Base-by-base conservation (phyloP, 2,329 filamentous ascomycete species). In the Clonostachys solani region DNA sequence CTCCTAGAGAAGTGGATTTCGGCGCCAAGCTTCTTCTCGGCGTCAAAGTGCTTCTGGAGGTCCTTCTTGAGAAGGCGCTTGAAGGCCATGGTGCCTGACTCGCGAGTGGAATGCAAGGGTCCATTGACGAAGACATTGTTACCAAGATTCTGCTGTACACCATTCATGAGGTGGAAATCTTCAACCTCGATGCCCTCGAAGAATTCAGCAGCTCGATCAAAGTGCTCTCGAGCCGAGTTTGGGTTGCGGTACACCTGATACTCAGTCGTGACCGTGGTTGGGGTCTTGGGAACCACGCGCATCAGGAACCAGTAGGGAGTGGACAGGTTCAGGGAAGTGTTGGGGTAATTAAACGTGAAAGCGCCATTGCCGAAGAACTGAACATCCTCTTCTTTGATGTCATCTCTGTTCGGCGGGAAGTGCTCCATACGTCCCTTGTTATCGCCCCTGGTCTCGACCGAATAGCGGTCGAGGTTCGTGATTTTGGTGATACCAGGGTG, bases 401-500 rank as follows among this genome's bases (percentile, higher is more conserved):
- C 41, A 29, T 43, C 41, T 68, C 54, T 80, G 75, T 46, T 78
- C 74, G 0, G 70, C 60, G 2, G 64, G 49, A 68, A 72, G 54
- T 81, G 78, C 48, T 75, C 67, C 47, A 81, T 77, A 12, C 41
- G 41, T 17, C 41, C 41, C 41, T 43, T 43, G 51, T 75, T 69
- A 2, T 63, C 67, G 18, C 64, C 68, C 51, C 71, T 69, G 36
- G 73, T 72, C 51, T 76, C 66, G 44, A 79, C 75, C 36, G 65
- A 63, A 62, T 83, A 83, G 4, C 74, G 73, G 49, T 74, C 70
- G 35, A 83, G 70, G 50, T 83, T 76, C 42, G 79, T 72, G 17
- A 83, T 69, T 37, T 68, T 67, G 5, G 76, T 69, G 33, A 83
- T 76, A 48, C 80, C 77, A 3, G 81, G 78, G 53, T 83, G 79